Evolutionary conservation across 2,329 filamentous ascomycete species (phyloP).

Genomic region (Paramyrothecium sp.): DNA sequence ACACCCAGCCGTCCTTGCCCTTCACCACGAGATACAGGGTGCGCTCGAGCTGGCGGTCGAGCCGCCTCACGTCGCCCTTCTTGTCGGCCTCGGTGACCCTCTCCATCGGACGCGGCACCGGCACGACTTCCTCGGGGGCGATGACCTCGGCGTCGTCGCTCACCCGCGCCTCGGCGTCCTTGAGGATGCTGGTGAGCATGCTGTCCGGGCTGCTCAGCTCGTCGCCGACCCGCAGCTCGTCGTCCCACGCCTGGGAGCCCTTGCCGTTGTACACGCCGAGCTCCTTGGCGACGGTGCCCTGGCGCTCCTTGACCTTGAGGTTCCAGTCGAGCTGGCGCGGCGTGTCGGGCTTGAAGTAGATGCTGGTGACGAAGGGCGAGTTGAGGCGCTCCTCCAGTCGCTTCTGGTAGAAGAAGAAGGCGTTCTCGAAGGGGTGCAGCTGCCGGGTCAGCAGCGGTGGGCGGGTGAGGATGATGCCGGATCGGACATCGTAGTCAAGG

Average conservation of each 20-base stretch:
- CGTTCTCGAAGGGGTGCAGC: conserved; percentile 83
- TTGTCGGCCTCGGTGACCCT: conserved; percentile 77
- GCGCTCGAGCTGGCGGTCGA: conserved; percentile 76
- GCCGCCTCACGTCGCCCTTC: conserved; percentile 69
- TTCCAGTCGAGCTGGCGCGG: conserved; percentile 86
- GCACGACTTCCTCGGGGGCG: conserved; percentile 56
- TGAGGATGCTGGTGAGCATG: conserved; percentile 67
- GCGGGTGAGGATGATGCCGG: conserved; percentile 81
- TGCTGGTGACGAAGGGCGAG: conserved; percentile 82
- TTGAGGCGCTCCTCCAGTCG: conserved; percentile 90
- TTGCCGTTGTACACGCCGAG: conserved; percentile 79
- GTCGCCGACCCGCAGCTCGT: conserved; percentile 80
- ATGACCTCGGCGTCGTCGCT: conserved; percentile 61
- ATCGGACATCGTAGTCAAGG: conserved; percentile 47
- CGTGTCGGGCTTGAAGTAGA: conserved; percentile 93
- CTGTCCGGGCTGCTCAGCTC: conserved; percentile 61
- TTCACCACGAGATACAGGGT: conserved; percentile 89
- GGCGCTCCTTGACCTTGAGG: conserved; percentile 74
- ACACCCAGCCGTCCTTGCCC: conserved; percentile 74
- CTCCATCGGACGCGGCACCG: conserved; percentile 67
- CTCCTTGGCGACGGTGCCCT: conserved; percentile 74
- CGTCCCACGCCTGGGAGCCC: conserved; percentile 76
- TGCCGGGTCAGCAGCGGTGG: conserved; percentile 83
- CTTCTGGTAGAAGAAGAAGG: conserved; percentile 96
- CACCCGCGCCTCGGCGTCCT: conserved; percentile 69